Conservation (phyloP, 2,329 filamentous ascomycete genomes). For the Ophiobolus disseminans region DNA sequence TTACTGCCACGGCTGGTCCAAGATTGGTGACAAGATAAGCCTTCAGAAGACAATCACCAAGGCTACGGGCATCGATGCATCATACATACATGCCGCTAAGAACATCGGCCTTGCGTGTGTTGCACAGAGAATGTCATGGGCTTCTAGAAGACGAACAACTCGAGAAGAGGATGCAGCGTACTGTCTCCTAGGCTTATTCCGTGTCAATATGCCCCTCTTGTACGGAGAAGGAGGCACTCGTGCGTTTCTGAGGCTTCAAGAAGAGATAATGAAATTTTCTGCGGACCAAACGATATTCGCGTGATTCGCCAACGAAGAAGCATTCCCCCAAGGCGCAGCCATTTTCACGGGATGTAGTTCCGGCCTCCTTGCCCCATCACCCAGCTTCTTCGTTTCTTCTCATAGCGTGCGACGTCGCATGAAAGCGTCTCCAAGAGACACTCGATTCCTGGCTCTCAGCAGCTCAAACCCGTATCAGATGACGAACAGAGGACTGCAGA, state of each 20-base stretch:
- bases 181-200: constrained; percentile 20
- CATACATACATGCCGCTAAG: background rate
- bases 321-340: too few relatives aligned
- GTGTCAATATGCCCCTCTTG: constrained; percentile 14
- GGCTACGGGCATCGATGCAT: background rate
- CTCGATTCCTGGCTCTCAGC: too few relatives aligned
- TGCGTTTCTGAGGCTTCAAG: constrained; percentile 11
- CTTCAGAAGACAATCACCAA: background rate
- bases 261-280: constrained; percentile 9
- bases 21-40: background rate
- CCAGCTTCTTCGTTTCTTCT: too few relatives aligned
- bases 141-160: constrained; percentile 15
- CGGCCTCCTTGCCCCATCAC: too few relatives aligned
- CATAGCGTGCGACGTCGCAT: too few relatives aligned
- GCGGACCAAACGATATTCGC: constrained; percentile 6
- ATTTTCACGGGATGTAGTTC: too few relatives aligned
- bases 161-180: constrained; percentile 17
- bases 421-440: too few relatives aligned
- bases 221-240: constrained; percentile 11
- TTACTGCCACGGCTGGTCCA: background rate
- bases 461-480: too few relatives aligned
- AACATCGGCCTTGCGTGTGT: background rate
- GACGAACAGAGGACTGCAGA: too few relatives aligned
- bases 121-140: constrained; percentile 16
- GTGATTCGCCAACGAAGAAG: too few relatives aligned